Evolutionary conservation across 2,329 filamentous ascomycete genomes (phyloP), one percentile per base, ranked within the genome.

Genomic region (Cladophialophora psammophila): DNA sequence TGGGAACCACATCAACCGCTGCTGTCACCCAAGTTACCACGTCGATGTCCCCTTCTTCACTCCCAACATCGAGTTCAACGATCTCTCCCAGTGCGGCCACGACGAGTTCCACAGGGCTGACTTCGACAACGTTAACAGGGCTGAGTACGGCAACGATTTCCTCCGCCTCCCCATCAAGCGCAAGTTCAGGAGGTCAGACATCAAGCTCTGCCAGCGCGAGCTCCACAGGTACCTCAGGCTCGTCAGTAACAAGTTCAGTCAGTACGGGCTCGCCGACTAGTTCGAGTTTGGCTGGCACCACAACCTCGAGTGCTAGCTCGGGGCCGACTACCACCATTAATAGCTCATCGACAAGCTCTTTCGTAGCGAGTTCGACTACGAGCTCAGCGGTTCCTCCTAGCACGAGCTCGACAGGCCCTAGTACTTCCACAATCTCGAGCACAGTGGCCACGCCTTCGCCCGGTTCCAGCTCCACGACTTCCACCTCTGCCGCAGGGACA

Each of bases 61-160:
- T 18, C n/a, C 5, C 59, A 36, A 12, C 31, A 6, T 38, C 31
- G 59, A 54, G 13, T 31, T 34, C 60, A 20, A 59, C 48, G 20
- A 63, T 53, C 8, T 60, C 34, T 40, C 31, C 18, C 10, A 35
- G 52, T 18, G 35, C 53, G 18, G 26, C 45, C 6, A 63, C 64
- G 10, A 63, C 64, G 48, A 63, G 34, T 26, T 36, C 40, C 18
- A 18, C 36, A 38, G 60, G 50, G 9, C 52, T 63, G 60, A 63
- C 60, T 12, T 55, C 60, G 5, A 63, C 60, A 32, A 48, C 32
- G 10, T 7, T 26, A 9, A 53, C 32, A 61, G 58, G 31, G 15
- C 34, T 6, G 45, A 60, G n/a, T 52, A 60, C 58, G 45, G 53
- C 18, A 5, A n/a, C 56, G 31, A 35, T 18, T 32, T 5, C 20